Base-by-base conservation (phyloP, 108 stramenopile species). In the Discostella stelligeroides region DNA sequence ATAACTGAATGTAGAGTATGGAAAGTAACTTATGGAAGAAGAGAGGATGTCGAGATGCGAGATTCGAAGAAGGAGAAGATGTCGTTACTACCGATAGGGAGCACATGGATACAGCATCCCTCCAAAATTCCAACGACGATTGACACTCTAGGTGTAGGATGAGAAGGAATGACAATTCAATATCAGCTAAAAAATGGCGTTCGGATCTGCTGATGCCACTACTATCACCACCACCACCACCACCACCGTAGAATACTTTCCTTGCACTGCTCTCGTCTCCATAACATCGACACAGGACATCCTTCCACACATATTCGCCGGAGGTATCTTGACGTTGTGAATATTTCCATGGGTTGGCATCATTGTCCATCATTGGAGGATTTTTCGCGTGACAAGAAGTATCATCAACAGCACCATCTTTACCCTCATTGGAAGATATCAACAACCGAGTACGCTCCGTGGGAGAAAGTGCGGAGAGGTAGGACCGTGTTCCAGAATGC, bases 61-160 rank as follows among this genome's bases (percentile, higher is more conserved):
- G 10, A 23, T 41, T 68, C 11, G 28, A 23, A n/a, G 8, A 41
- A 25, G 40, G 7, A 39, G 25, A 23, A 24, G 13, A 25, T 45
- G 17, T n/a, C 29, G 20, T 21, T 24, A n/a, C 24, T 1, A 62
- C 41, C 21, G 54, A 42, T 39, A 78, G 61, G n/a, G 78, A 80
- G 59, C 64, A 70, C 82, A 80, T 75, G 24, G 73, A 83, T 7
- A 85, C 29, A 15, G 79, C 57, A 74, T 84, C 88, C 34, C 85
- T 75, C 94, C 94, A 95, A 76, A 89, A 85, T 63, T 88, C 88
- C 75, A 95, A 74, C 0, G 94, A 90, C 11, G 79, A 62, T 37
- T 89, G 79, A 61, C 94, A 95, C 34, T 87, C 82, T 42, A 92
- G 60, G 66, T 85, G 70, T 6, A 95, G 60, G 76, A 92, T 88